A percentile compares a stretch with the other conserved stretches of the same genome.
Conservation (phyloP, 129 eudicot genomes). For the Pittosporum tobira region DNA sequence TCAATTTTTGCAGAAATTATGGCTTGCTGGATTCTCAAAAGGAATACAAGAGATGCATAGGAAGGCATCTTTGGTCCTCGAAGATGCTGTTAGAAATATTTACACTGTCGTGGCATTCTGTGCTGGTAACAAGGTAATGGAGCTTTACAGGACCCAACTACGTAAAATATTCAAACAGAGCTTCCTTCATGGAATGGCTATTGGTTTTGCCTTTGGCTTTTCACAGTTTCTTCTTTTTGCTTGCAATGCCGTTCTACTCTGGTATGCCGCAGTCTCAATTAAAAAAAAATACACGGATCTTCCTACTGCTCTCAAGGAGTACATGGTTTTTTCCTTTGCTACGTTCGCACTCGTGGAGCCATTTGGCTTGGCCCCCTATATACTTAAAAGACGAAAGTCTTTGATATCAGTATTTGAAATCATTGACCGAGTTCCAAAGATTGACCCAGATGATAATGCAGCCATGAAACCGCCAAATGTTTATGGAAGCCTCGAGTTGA, state of each 20-base stretch:
- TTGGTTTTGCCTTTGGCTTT: constrained; percentile 26
- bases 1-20: constrained; percentile 57
- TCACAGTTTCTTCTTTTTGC: constrained; percentile 31
- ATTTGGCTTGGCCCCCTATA: constrained; percentile 93
- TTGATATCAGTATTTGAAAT: constrained; percentile 84
- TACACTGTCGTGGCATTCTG: constrained; percentile 44
- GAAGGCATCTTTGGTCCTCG: constrained; percentile 91
- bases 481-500: constrained; percentile 86
- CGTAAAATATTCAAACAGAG: constrained; percentile 17
- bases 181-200: constrained; percentile 32
- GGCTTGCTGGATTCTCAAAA: constrained; percentile 96
- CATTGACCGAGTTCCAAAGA: constrained; percentile 39
- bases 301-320: constrained; percentile 26
- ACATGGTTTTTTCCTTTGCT: constrained; percentile 36
- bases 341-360: constrained; percentile 28
- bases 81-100: constrained; percentile 91
- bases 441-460: constrained; percentile 21
- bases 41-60: constrained; percentile 99
- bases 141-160: constrained; percentile 58
- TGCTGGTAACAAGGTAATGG: constrained; percentile 89
- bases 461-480: constrained; percentile 83
- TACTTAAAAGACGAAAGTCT: constrained; percentile 84
- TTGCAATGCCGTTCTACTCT: constrained; percentile 26
- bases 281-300: constrained; percentile 12
- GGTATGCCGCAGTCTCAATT: constrained; percentile 21